Evolutionary conservation across 176 grass and related monocot genomes (phyloP).

Genomic region (Hordeum vulgare): MorexV3_pseudomolecules_assembly NC_058518.1:408059097-408059596

Average conservation of each 20-base stretch:
- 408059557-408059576: slow-evolving; percentile 50
- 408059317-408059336: slow-evolving; percentile 14
- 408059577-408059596: background rate
- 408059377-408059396: slow-evolving; percentile 13
- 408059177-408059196: background rate
- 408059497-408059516: background rate
- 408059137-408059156: too few species aligned
- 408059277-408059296: slow-evolving; percentile 42
- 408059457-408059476: background rate
- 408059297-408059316: slow-evolving; percentile 30
- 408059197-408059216: background rate
- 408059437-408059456: slow-evolving; percentile 8
- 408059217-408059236: background rate
- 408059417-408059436: slow-evolving; percentile 51
- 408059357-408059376: slow-evolving; percentile 23
- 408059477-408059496: background rate
- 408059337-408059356: slow-evolving; percentile 19
- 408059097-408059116: too few species aligned
- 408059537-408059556: slow-evolving; percentile 28
- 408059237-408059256: background rate
- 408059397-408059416: slow-evolving; percentile 17
- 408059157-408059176: too few species aligned
- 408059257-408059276: slow-evolving; percentile 19
- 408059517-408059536: slow-evolving; percentile 31
- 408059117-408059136: too few species aligned